A percentile compares a stretch with the other conserved stretches of the same genome.
phyloP scores from a whole-genome alignment of 805 yeast species.

The Cyberlindnera samutprakarnensis region DNA sequence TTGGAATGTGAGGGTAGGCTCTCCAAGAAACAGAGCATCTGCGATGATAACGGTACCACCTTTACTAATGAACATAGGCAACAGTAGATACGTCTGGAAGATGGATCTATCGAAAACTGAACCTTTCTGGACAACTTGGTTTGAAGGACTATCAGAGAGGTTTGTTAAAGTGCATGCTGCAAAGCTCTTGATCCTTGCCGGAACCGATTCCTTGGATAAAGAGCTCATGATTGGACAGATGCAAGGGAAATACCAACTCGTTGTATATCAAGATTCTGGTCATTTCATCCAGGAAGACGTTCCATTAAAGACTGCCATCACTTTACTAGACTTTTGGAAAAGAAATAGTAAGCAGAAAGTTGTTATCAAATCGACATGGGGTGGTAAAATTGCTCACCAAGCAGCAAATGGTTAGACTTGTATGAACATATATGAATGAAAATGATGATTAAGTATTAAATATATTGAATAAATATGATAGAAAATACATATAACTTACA shows the following conservation, averaged over 20 bases:
- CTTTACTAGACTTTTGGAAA: conserved; percentile 39
- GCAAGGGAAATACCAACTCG: conserved; percentile 94
- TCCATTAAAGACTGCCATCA: conserved; percentile 58
- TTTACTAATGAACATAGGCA: conserved; percentile 30
- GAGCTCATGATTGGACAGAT: conserved; percentile 88
- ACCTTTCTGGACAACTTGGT: conserved; percentile 82
- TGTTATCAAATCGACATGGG: conserved; percentile 34
- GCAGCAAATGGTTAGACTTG: too few species aligned
- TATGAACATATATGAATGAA: too few species aligned
- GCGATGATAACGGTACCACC: conserved; percentile 79
- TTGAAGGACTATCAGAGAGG: conserved; percentile 50
- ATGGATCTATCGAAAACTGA: conserved; percentile 55
- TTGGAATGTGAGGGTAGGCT: conserved; percentile 62
- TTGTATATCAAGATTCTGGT: conserved; percentile 75
- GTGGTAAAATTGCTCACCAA: too few species aligned
- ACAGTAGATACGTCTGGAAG: conserved; percentile 44
- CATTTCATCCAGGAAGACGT: conserved; percentile 95
- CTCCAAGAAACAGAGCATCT: conserved; percentile 49
- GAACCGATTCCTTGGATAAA: conserved; percentile 83
- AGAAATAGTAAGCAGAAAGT: conserved; percentile 30
- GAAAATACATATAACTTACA: too few species aligned
- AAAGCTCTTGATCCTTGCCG: conserved; percentile 74
- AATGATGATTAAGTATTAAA: too few species aligned
- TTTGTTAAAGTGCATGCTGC: conserved; percentile 48
- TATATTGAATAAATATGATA: too few species aligned